Evolutionary conservation across 1,284 basidiomycete species (phyloP).

Genomic region (Neolentinus lepideus): DNA sequence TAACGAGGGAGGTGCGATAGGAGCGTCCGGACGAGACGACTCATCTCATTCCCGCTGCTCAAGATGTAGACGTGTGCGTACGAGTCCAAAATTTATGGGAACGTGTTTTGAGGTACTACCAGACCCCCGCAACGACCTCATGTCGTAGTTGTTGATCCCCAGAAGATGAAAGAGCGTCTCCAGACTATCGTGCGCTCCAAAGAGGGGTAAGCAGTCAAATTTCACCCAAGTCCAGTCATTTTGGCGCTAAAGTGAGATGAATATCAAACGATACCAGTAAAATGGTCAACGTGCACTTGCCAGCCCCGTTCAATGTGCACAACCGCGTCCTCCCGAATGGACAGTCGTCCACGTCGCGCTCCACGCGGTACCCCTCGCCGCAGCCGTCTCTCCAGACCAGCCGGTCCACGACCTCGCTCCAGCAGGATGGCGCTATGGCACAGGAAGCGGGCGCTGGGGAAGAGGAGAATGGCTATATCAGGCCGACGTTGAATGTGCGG

Average conservation of each 20-base stretch:
- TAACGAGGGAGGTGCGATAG: neutral
- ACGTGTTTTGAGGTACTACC: too few species aligned
- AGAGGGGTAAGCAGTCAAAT: constrained; percentile 42
- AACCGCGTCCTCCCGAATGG: constrained; percentile 31
- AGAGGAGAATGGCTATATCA: neutral
- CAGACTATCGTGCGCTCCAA: constrained; percentile 53
- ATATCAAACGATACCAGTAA: constrained; percentile 46
- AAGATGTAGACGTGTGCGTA: neutral
- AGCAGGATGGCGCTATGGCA: constrained; percentile 1
- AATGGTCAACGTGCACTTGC: constrained; percentile 65
- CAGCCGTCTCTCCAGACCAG: constrained; percentile 15
- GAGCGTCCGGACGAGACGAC: constrained; percentile 1
- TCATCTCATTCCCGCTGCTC: constrained; percentile 1
- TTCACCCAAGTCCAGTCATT: constrained; percentile 2
- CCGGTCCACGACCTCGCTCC: constrained; percentile 6
- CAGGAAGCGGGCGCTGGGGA: neutral
- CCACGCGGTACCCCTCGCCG: constrained; percentile 17
- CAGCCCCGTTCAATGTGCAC: constrained; percentile 60
- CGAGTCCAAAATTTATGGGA: neutral
- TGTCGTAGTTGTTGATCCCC: constrained; percentile 35
- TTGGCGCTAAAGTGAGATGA: constrained; percentile 3
- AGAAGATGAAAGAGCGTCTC: constrained; percentile 46
- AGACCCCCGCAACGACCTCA: constrained; percentile 11
- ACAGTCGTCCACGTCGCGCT: constrained; percentile 31
- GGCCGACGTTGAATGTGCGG: neutral